Evolutionary conservation across 2,329 filamentous ascomycete genomes (phyloP).

Genomic region (Monosporascus sp.): DNA sequence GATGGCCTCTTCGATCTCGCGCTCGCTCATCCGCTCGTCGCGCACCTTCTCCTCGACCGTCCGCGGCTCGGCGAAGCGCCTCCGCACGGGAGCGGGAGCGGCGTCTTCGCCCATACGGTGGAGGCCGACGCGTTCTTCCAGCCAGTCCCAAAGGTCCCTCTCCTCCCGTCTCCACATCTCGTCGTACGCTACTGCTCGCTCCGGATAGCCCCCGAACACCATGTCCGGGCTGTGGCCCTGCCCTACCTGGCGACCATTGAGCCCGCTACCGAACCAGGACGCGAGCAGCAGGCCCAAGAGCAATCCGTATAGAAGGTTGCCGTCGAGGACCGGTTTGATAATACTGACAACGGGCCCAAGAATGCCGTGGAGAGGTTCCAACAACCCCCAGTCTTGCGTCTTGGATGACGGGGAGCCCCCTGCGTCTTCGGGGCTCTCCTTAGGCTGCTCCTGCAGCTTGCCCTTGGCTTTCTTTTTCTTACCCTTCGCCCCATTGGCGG

Average conservation of each 20-base stretch:
- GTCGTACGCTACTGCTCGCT: conserved; percentile 79
- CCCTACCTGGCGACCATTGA: conserved; percentile 32
- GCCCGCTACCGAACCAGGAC: conserved; percentile 65
- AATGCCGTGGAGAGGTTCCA: conserved; percentile 71
- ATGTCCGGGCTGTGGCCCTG: conserved; percentile 33
- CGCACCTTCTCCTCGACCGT: conserved; percentile 55
- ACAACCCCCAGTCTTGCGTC: conserved; percentile 61
- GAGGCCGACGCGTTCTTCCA: conserved; percentile 79
- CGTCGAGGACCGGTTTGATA: conserved; percentile 64
- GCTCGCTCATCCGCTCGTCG: conserved; percentile 60
- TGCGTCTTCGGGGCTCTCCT: conserved; percentile 32
- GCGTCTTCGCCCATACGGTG: conserved; percentile 46
- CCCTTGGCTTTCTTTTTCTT: conserved; percentile 58
- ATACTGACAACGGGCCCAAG: conserved; percentile 67
- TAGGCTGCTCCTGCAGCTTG: conserved; percentile 40
- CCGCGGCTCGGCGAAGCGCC: conserved; percentile 46
- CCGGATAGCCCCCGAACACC: conserved; percentile 43
- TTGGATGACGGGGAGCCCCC: conserved; percentile 36
- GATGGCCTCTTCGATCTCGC: conserved; percentile 75
- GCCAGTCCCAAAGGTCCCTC: conserved; percentile 85
- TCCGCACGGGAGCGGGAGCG: conserved; percentile 30
- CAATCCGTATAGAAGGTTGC: conserved; percentile 72
- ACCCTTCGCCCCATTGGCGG: conserved; percentile 45
- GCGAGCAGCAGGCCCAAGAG: conserved; percentile 68
- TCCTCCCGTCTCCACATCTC: conserved; percentile 89